These are phyloP conservation scores for Mrakia gelida DNA, from an alignment of 768 basidiomycete species.

Conservation along the genomic window DNA sequence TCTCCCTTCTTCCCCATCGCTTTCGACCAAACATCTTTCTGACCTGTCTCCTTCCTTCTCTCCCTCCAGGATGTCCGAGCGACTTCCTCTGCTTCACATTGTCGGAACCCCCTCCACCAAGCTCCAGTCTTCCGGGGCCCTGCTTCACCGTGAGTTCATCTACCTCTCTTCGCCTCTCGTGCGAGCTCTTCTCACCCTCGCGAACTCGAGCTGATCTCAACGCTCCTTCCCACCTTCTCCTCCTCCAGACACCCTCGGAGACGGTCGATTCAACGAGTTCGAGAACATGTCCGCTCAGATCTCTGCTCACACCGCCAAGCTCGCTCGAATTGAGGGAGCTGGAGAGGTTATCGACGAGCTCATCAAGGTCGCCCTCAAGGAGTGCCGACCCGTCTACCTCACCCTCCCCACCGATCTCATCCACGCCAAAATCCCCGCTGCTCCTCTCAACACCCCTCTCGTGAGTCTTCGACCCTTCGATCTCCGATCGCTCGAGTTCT, in stretches of 20 bases:
- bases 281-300: slow-evolving; percentile 68
- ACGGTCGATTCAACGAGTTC: slow-evolving; percentile 64
- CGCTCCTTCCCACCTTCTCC: not conserved
- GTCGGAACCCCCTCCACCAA: slow-evolving; percentile 73
- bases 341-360: slow-evolving; percentile 72
- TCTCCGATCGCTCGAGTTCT: not conserved
- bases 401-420: slow-evolving; percentile 77
- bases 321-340: slow-evolving; percentile 56
- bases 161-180: not conserved
- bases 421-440: slow-evolving; percentile 60
- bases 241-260: slow-evolving; percentile 30
- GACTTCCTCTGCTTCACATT: slow-evolving; percentile 83
- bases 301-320: slow-evolving; percentile 60
- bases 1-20: not conserved
- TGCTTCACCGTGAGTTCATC: slow-evolving; percentile 58
- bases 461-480: slow-evolving; percentile 40
- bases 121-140: slow-evolving; percentile 62
- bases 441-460: slow-evolving; percentile 57
- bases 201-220: not conserved
- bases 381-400: slow-evolving; percentile 70
- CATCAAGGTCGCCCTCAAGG: slow-evolving; percentile 52
- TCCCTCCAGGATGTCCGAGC: slow-evolving; percentile 59
- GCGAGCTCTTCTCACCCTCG: not conserved
- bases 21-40: not conserved
- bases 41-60: not conserved